phyloP scores from a whole-genome alignment of 805 yeast genomes.

The Ogataea pini region DNA sequence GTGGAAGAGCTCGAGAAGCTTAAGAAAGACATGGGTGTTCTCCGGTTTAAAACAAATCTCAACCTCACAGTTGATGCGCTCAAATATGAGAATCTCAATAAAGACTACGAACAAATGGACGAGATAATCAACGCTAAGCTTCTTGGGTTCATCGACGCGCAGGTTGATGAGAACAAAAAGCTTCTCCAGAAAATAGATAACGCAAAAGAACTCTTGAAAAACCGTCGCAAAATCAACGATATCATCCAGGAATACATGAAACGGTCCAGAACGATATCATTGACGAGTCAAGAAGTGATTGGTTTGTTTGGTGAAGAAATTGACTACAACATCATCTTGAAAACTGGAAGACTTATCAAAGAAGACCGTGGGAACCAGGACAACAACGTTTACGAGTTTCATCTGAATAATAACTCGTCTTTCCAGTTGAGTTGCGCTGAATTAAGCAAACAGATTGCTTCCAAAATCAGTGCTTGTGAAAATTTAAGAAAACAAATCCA shows the following conservation, averaged over 20 bases:
- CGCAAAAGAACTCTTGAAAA: conserved; percentile 25
- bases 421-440: conserved; percentile 26
- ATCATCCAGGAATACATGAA: conserved; percentile 27
- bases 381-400: conserved; percentile 27
- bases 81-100: conserved; percentile 15
- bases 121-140: conserved; percentile 18
- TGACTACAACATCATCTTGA: conserved; percentile 25
- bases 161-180: conserved; percentile 23
- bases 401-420: conserved; percentile 16
- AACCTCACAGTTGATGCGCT: conserved; percentile 24
- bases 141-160: conserved; percentile 22
- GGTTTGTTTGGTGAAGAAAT: conserved; percentile 32
- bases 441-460: conserved; percentile 22
- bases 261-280: conserved; percentile 23
- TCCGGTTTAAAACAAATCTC: conserved; percentile 21
- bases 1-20: conserved; percentile 21
- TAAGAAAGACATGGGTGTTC: conserved; percentile 20
- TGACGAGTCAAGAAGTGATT: conserved; percentile 26
- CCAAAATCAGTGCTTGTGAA: conserved; percentile 31
- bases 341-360: conserved; percentile 25
- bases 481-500: conserved; percentile 20
- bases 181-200: conserved; percentile 23
- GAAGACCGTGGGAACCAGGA: conserved; percentile 17
- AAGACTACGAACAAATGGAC: conserved; percentile 26
- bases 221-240: conserved; percentile 28